Base-by-base conservation (phyloP, 257 asterid species). In the Perilla frutescens region DNA sequence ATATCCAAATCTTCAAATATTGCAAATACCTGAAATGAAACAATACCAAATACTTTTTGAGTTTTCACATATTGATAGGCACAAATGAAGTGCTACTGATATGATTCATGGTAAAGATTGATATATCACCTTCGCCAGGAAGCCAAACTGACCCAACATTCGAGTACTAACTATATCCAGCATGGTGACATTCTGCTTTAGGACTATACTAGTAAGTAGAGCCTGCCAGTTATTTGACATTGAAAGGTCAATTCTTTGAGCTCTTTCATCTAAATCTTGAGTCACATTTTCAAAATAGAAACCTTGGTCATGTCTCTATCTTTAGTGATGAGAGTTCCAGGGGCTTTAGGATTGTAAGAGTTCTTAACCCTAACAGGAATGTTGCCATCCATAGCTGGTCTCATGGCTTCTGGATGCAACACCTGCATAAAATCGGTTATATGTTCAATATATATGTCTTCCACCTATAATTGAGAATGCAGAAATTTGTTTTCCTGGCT, bases 321-420 rank as follows among this genome's bases (percentile, higher is more conserved):
- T 80, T 80, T 72, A 44, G 89, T 85, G 56, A 90, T 90, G 58
- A 90, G 82, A 29, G 96, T 90, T 10, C 96, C 96, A 2, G 91
- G 87, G 72, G 96, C 96, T 83, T 78, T 81, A 8, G 96, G 96
- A 73, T 90, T 90, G 68, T 88, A 90, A 0, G 96, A 90, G 82
- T 90, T 88, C 80, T 90, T 90, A 43, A 90, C 96, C 78, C 96
- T 77, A 11, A 88, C 96, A 4, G 96, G 96, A 75, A 90, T 85
- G 71, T 77, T 83, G 57, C 89, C 91, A 57, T 90, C 96, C 83
- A 86, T 87, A 11, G 96, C 96, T 15, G 96, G 93, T 62, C 96
- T 82, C 96, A 90, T 90, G 57, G 96, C 87, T 80, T 77, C 91
- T 60, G 96, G 96, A 76, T 90, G 96, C 55, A 90, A 84, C 50